Percentiles rank a stretch among this genome's conserved stretches.
Conservation (phyloP, 257 asterid genomes). For the Voacanga thouarsii region DNA sequence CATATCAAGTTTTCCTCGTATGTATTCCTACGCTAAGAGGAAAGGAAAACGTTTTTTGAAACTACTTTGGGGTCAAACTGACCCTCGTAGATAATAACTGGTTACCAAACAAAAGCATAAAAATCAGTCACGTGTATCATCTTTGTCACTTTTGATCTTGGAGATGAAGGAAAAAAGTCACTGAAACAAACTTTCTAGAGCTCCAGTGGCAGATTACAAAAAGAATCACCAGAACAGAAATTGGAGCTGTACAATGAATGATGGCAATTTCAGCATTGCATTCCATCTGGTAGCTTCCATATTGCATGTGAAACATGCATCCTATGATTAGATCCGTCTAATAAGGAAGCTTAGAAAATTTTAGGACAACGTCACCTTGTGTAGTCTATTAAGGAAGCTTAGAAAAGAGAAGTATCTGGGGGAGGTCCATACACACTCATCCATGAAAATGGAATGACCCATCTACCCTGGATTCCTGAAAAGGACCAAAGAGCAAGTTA, state of each 20-base stretch:
- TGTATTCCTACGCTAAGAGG: no score
- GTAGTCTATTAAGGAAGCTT: conserved; percentile 11
- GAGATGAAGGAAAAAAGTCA: no score
- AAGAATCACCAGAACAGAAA: neutral
- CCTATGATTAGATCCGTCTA: neutral
- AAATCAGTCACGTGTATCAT: no score
- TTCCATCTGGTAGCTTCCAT: neutral
- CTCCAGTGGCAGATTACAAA: no score
- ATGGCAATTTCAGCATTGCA: neutral
- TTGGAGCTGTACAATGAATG: neutral
- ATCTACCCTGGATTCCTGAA: conserved; percentile 54
- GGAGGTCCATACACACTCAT: conserved; percentile 94
- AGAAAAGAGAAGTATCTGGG: conserved; percentile 68
- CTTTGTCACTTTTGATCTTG: no score
- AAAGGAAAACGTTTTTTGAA: no score
- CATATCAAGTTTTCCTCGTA: no score
- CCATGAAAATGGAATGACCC: conserved; percentile 87
- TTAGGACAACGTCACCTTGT: neutral
- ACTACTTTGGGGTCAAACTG: no score
- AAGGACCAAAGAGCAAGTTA: conserved; percentile 7
- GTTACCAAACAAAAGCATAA: no score
- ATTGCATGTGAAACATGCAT: neutral
- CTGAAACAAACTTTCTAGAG: no score
- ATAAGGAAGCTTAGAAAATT: no score
- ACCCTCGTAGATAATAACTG: no score